Evolutionary conservation across 2,329 filamentous ascomycete species (phyloP).

Genomic region (Apiospora saccharicola): DNA sequence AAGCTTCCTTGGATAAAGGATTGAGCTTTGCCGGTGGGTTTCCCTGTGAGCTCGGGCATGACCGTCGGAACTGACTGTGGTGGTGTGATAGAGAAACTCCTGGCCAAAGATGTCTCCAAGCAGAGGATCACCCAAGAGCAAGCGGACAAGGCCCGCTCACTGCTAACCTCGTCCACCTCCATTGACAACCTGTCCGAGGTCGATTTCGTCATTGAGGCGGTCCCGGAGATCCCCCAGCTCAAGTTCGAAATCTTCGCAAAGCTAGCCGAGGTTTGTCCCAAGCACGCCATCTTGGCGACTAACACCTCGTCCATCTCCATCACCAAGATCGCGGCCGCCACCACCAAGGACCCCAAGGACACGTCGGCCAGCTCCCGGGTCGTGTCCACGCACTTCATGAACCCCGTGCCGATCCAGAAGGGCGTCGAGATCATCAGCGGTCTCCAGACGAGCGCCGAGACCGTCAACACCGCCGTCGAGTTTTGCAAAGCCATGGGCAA

Average conservation of each 20-base stretch:
- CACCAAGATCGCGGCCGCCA: conserved; percentile 91
- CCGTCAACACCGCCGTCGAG: conserved; percentile 80
- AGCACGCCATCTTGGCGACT: conserved; percentile 90
- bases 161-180: conserved; percentile 73
- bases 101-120: conserved; percentile 92
- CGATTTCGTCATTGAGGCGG: conserved; percentile 97
- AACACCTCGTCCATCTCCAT: conserved; percentile 99
- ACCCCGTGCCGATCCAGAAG: conserved; percentile 95
- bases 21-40: conserved; percentile 82
- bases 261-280: conserved; percentile 81
- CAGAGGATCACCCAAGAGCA: conserved; percentile 83
- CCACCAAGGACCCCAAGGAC: conserved; percentile 79
- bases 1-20: conserved; percentile 87
- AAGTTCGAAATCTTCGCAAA: conserved; percentile 88
- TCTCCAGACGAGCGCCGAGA: conserved; percentile 85
- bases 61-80: background rate
- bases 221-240: conserved; percentile 88
- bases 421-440: conserved; percentile 97
- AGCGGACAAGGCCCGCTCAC: conserved; percentile 74
- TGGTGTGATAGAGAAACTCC: conserved; percentile 75
- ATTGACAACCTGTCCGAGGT: conserved; percentile 81
- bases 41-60: conserved; percentile 7
- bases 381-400: conserved; percentile 98
- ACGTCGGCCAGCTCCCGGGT: conserved; percentile 85
- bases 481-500: conserved; percentile 96